These are phyloP conservation scores for Lonicera japonica DNA, from an alignment of 129 eudicot species.

Conservation along the genomic window DNA sequence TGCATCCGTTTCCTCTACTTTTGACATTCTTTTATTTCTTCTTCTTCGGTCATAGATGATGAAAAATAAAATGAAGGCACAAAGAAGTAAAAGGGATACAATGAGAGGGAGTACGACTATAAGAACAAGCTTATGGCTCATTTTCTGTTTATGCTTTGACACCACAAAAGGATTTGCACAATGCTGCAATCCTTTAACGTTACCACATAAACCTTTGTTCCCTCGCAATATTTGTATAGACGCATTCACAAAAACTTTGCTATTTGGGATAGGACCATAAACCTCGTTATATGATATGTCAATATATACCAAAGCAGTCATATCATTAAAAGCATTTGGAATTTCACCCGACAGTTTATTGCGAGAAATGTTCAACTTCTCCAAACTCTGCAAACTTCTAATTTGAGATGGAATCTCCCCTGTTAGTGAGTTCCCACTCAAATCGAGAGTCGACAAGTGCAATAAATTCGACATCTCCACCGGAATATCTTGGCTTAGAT, in stretches of 20 bases:
- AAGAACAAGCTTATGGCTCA: not conserved
- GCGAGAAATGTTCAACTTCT: conserved; percentile 14
- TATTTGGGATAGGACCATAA: too few relatives aligned
- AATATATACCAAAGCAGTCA: conserved; percentile 5
- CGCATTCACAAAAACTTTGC: conserved; percentile 5
- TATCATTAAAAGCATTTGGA: conserved; percentile 13
- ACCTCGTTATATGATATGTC: conserved; percentile 26
- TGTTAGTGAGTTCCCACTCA: conserved; percentile 20
- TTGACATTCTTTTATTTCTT: too few relatives aligned
- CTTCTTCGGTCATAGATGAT: too few relatives aligned
- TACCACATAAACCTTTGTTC: conserved; percentile 29
- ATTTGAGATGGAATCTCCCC: conserved; percentile 22
- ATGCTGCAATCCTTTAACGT: conserved; percentile 13
- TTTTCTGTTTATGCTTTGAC: not conserved
- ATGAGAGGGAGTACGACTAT: conserved; percentile 18
- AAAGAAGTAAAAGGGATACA: conserved; percentile 17
- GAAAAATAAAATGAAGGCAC: not conserved
- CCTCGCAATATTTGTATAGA: conserved; percentile 14
- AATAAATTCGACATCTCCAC: not conserved
- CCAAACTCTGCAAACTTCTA: conserved; percentile 8
- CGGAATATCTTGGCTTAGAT: conserved; percentile 15
- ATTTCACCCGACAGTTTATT: conserved; percentile 28
- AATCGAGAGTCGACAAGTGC: conserved; percentile 13
- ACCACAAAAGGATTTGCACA: conserved; percentile 6
- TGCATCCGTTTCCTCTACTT: too few relatives aligned